Evolutionary conservation across 768 basidiomycete species (phyloP).

Genomic region (Lactarius trivialis): DNA sequence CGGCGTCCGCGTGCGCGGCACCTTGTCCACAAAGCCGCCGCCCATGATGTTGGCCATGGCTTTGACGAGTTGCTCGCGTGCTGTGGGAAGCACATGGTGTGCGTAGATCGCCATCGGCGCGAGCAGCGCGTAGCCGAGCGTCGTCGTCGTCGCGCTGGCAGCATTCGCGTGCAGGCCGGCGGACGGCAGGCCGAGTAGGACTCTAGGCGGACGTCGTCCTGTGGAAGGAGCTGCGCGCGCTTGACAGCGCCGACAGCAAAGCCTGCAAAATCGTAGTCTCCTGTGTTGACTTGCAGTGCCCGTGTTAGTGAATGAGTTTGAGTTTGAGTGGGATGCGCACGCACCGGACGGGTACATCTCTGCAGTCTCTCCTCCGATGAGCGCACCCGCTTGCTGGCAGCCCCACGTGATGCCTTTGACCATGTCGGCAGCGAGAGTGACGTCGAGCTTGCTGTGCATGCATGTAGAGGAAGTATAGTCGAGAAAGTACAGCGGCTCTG

Average conservation of each 20-base stretch:
- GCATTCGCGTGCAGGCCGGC: conserved; percentile 98
- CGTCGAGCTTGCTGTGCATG: conserved; percentile 89
- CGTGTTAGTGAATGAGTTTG: neutral
- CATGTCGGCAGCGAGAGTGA: conserved; percentile 74
- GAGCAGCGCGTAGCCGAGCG: conserved; percentile 74
- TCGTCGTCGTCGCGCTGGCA: conserved; percentile 51
- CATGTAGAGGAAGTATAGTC: conserved; percentile 99
- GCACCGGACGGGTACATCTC: conserved; percentile 91
- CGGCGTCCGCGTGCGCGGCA: conserved; percentile 74
- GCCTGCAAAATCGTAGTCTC: conserved; percentile 97
- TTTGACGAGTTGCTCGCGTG: conserved; percentile 74
- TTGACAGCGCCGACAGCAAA: conserved; percentile 98
- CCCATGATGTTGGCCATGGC: conserved; percentile 99
- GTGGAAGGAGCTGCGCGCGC: conserved; percentile 73
- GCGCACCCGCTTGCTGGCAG: conserved; percentile 78
- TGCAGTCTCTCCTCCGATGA: conserved; percentile 96
- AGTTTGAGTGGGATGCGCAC: conserved; percentile 22
- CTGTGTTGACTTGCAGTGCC: conserved; percentile 34
- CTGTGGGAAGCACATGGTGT: conserved; percentile 76
- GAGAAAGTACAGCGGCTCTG: conserved; percentile 94
- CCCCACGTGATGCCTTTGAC: conserved; percentile 90
- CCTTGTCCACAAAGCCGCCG: conserved; percentile 95
- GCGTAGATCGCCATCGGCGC: conserved; percentile 89
- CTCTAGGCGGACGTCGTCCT: conserved; percentile 59
- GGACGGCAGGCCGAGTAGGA: conserved; percentile 83